Base-by-base conservation (phyloP, 2,329 filamentous ascomycete species). In the Alternaria brassicae region DNA sequence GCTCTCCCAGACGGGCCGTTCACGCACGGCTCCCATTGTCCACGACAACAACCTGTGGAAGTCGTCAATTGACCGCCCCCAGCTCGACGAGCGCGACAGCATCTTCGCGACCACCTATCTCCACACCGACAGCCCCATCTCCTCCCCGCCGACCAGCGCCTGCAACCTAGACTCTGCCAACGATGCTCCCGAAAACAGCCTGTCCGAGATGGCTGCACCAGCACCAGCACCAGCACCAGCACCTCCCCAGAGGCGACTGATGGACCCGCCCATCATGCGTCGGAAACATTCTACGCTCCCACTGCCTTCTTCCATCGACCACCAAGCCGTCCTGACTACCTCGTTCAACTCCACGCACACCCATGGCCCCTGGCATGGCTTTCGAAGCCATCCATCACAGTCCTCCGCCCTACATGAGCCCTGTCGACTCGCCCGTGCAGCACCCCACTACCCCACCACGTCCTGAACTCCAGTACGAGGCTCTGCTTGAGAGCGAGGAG, bases 31-130 rank as follows among this genome's bases (percentile, higher is more conserved):
- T 17, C 76, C 78, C 27, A 66, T 72, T 53, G 71, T 67, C 30
- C 66, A 72, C 17, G 73, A 77, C 37, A 66, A 67, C 40, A 61
- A 37, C 23, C 71, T 78, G 39, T 79, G 75, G 74, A 72, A 72
- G 55, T 67, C 74, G 42, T 72, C 76, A 17, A 73, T 71, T 57
- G 76, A 79, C 61, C 73, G 70, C 28, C 84, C 85, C 47, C 85
- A 85, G 76, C 78, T 88, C 63, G 86, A 85, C 25, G 86, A 88
- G 74, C 79, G 86, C 68, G 86, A 88, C 73, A 86, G 83, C 75
- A 88, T 88, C 72, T 88, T 88, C 70, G 85, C 86, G 52, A 88
- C 86, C 32, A 85, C 86, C 65, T 88, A 88, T 73, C 76, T 84
- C 1, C 79, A 81, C 59, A 81, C 82, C 53, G 82, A 83, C 62